A percentile compares a stretch with the other conserved stretches of the same genome.
Conservation (phyloP, 202 grass and related monocot genomes). For the Thinopyrum obtusiflorum region DNA sequence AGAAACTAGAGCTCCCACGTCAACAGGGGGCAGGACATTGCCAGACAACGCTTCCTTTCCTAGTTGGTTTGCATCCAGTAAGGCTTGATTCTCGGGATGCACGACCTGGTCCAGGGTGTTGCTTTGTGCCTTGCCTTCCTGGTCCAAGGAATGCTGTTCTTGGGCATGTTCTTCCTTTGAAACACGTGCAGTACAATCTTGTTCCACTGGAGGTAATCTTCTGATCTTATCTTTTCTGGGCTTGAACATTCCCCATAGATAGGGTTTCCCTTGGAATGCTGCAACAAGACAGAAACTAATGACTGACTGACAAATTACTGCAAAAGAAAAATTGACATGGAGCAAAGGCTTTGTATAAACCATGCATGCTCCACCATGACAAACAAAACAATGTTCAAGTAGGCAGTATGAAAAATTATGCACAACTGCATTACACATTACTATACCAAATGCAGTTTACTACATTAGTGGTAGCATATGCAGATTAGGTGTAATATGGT, state of each 20-base stretch:
- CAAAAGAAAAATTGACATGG: background rate
- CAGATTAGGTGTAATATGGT: background rate
- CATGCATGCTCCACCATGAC: background rate
- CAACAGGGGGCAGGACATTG: background rate
- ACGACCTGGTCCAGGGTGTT: background rate
- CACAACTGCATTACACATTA: background rate
- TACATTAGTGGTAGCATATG: background rate
- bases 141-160: constrained; percentile 5
- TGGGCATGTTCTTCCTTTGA: background rate
- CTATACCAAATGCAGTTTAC: constrained; percentile 1
- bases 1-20: background rate
- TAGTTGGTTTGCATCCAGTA: background rate
- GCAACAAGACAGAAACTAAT: constrained; percentile 8
- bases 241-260: constrained; percentile 67
- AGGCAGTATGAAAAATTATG: background rate
- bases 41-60: background rate
- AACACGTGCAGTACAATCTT: background rate
- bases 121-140: background rate
- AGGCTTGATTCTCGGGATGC: background rate
- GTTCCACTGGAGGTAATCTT: background rate
- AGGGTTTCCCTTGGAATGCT: constrained; percentile 59
- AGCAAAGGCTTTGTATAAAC: background rate
- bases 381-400: background rate
- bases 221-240: background rate
- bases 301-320: background rate